Percentiles rank a stretch among this genome's conserved stretches.
Evolutionary conservation across 177 flowering plant species (phyloP).

Genomic region (Vitis hybrid): DNA sequence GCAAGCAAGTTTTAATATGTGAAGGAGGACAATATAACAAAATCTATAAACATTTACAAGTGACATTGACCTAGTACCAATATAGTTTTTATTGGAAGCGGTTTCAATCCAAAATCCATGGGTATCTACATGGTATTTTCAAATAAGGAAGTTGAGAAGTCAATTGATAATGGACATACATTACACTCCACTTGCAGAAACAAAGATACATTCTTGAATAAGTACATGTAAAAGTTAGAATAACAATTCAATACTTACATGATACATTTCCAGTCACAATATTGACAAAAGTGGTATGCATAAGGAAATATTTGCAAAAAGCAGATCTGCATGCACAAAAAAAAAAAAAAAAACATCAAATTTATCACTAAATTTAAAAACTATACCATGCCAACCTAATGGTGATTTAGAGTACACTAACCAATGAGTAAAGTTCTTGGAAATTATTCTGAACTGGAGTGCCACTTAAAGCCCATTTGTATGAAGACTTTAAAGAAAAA

Average conservation of each 20-base stretch:
- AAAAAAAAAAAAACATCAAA: not conserved
- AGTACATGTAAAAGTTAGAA: not conserved
- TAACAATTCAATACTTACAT: not conserved
- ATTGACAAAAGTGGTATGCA: not conserved
- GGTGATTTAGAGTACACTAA: not conserved
- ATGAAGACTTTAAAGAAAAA: not conserved
- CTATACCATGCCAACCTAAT: not conserved
- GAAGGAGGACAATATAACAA: too few species aligned
- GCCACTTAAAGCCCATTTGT: slow-evolving; percentile 3
- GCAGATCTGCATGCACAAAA: not conserved
- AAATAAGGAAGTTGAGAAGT: too few species aligned
- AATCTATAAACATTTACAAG: too few species aligned
- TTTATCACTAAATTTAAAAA: not conserved
- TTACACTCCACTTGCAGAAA: too few species aligned
- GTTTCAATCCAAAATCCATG: not conserved
- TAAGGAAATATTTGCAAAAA: not conserved
- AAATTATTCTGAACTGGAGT: slow-evolving; percentile 1
- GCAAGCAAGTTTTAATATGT: too few species aligned
- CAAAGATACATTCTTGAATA: not conserved
- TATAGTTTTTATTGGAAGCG: not conserved
- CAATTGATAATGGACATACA: too few species aligned
- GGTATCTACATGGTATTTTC: not conserved
- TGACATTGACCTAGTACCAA: too few species aligned
- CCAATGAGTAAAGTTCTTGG: not conserved
- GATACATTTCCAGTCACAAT: not conserved